phyloP scores from a whole-genome alignment of 2,329 filamentous ascomycete species.

The Achaetomium macrosporum region DNA sequence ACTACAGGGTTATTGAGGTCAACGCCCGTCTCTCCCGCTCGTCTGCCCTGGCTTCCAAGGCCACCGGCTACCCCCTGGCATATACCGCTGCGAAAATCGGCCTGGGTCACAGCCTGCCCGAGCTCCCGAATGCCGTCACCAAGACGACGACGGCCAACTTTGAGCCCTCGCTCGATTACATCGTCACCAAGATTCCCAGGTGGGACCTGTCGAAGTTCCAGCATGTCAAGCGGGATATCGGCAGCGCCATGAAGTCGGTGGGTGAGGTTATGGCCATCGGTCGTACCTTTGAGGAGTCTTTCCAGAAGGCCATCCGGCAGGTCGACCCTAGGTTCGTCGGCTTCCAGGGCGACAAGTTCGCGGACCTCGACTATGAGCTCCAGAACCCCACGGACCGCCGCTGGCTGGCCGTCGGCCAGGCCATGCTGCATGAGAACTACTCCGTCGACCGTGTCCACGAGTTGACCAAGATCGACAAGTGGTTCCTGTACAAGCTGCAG shows the following conservation, averaged over 20 bases:
- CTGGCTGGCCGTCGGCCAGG: conserved; percentile 95
- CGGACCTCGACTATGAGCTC: conserved; percentile 83
- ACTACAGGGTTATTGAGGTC: conserved; percentile 98
- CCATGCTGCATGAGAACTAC: conserved; percentile 96
- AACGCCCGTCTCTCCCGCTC: conserved; percentile 97
- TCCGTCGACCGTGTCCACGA: conserved; percentile 87
- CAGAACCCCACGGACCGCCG: conserved; percentile 91
- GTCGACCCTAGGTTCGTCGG: conserved; percentile 89
- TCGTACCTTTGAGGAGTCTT: conserved; percentile 95
- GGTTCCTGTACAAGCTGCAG: conserved; percentile 97
- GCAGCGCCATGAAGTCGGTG: conserved; percentile 97
- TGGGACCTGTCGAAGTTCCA: conserved; percentile 99
- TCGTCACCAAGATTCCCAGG: conserved; percentile 96
- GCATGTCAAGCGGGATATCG: conserved; percentile 95
- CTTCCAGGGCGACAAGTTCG: conserved; percentile 93
- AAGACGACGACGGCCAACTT: conserved; percentile 99
- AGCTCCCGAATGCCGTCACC: conserved; percentile 95
- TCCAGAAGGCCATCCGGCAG: conserved; percentile 97
- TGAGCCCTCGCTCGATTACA: conserved; percentile 93
- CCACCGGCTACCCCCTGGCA: conserved; percentile 92
- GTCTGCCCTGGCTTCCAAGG: conserved; percentile 94
- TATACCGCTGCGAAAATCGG: conserved; percentile 99
- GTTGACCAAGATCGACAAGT: conserved; percentile 97
- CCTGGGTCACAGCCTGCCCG: conserved; percentile 87
- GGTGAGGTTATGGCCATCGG: conserved; percentile 99